These are phyloP conservation scores for Clitopilus passeckerianus DNA, from an alignment of 768 basidiomycete genomes.

Conservation along the genomic window DNA sequence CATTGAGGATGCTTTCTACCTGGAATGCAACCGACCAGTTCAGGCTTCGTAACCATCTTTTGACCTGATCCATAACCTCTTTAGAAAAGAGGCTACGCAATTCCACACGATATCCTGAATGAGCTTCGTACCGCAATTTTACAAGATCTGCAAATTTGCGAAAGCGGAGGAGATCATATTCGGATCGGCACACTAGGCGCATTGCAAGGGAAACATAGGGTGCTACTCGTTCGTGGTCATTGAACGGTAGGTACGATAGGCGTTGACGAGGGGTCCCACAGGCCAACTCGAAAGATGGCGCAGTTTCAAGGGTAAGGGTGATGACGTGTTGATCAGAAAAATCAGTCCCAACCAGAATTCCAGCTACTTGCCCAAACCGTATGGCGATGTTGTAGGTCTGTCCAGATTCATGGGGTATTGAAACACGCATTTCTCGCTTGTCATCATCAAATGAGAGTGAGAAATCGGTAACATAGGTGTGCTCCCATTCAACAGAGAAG, in stretches of 20 bases:
- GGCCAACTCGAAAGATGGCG: constrained; percentile 34
- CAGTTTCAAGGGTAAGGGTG: constrained; percentile 34
- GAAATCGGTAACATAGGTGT: constrained; percentile 17
- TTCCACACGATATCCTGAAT: constrained; percentile 33
- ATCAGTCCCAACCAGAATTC: constrained; percentile 29
- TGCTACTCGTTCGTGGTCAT: constrained; percentile 36
- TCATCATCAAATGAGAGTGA: constrained; percentile 34
- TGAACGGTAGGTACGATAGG: constrained; percentile 32
- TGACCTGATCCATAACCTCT: constrained; percentile 21
- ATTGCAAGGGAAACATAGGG: constrained; percentile 50
- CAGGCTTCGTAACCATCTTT: constrained; percentile 26
- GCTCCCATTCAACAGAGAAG: constrained; percentile 58
- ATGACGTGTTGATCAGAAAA: constrained; percentile 27
- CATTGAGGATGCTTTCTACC: constrained; percentile 39
- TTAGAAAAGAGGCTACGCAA: constrained; percentile 40
- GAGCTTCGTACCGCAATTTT: constrained; percentile 27
- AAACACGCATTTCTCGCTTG: constrained; percentile 42
- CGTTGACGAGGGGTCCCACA: constrained; percentile 23
- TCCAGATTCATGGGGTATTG: constrained; percentile 11
- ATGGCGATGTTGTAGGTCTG: constrained; percentile 34
- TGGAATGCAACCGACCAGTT: constrained; percentile 59
- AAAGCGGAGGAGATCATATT: constrained; percentile 30
- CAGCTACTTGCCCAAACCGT: constrained; percentile 36
- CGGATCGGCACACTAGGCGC: constrained; percentile 39
- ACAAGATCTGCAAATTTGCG: constrained; percentile 30